Evolutionary conservation across 495 filamentous ascomycete species (phyloP).

Genomic region (Tuber calosporum): DNA sequence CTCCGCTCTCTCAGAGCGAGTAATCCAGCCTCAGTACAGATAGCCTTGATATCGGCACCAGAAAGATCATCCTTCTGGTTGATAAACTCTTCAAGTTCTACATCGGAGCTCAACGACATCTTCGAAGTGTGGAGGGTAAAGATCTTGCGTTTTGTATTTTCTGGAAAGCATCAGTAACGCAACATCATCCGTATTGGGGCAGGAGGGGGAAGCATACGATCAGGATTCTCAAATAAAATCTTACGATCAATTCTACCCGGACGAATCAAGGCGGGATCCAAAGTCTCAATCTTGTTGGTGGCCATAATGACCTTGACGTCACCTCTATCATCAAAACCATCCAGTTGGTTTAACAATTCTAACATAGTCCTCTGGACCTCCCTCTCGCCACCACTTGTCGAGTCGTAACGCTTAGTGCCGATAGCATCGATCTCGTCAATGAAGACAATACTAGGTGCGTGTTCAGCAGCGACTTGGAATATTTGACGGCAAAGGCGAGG

Average conservation of each 20-base stretch:
- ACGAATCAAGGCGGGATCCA: conserved; percentile 92
- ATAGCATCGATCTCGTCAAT: conserved; percentile 99
- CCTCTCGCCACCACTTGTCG: conserved; percentile 90
- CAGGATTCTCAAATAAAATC: conserved; percentile 98
- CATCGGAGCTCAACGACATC: conserved; percentile 92
- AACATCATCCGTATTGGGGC: conserved; percentile 40
- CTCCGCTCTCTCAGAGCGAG: conserved; percentile 91
- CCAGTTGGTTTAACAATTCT: conserved; percentile 95
- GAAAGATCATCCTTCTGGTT: conserved; percentile 96
- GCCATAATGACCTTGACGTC: conserved; percentile 99
- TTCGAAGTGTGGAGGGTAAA: conserved; percentile 98
- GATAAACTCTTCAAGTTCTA: conserved; percentile 97
- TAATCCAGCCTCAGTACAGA: conserved; percentile 93
- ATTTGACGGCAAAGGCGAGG: conserved; percentile 91
- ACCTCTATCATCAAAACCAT: conserved; percentile 97
- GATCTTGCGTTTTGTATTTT: conserved; percentile 99
- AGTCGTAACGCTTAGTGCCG: conserved; percentile 97
- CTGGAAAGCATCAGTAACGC: conserved; percentile 43
- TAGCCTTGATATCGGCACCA: conserved; percentile 97
- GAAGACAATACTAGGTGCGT: conserved; percentile 95
- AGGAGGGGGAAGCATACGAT: conserved; percentile 55
- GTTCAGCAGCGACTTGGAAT: conserved; percentile 95
- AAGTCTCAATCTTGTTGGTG: conserved; percentile 98
- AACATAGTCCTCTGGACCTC: conserved; percentile 99
- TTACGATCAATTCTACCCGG: conserved; percentile 98